Conservation (phyloP, 139 green algal species). For the Auxenochlorella protothecoides region DNA sequence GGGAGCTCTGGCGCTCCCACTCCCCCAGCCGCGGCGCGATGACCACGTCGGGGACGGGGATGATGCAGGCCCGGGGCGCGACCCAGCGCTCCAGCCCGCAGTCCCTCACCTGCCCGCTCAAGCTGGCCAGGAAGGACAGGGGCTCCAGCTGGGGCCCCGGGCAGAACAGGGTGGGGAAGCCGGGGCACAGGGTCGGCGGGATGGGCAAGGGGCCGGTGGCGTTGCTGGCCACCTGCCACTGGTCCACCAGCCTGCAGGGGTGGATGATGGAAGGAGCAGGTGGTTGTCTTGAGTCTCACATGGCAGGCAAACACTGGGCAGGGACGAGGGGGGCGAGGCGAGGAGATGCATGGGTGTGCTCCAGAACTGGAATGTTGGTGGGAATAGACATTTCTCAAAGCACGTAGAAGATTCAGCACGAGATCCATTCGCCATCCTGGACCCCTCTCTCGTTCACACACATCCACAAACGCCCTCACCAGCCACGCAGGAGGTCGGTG, state of each 20-base stretch:
- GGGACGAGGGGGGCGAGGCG: no score
- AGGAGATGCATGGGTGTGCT: neutral
- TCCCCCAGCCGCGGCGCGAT: slow-evolving; percentile 9
- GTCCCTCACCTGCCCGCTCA: neutral
- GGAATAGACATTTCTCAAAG: no score
- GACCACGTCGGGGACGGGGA: slow-evolving; percentile 12
- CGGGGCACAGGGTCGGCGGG: neutral
- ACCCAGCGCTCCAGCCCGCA: slow-evolving; percentile 9
- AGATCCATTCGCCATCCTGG: no score
- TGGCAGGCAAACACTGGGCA: neutral
- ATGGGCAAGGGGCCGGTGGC: neutral
- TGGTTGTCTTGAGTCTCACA: neutral
- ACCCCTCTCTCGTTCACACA: no score
- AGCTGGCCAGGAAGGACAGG: no score
- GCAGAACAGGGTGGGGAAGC: slow-evolving; percentile 14
- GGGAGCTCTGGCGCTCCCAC: slow-evolving; percentile 17
- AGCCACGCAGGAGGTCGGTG: slow-evolving; percentile 16
- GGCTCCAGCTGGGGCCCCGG: neutral
- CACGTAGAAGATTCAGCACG: no score
- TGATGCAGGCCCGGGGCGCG: slow-evolving; percentile 9
- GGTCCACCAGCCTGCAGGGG: slow-evolving; percentile 13
- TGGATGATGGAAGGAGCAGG: neutral
- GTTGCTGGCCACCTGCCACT: slow-evolving; percentile 10
- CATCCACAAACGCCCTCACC: slow-evolving; percentile 1
- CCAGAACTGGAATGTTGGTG: no score